Base-by-base conservation (phyloP, 306 rosid species). In the Amphicarpaea edgeworthii region DNA sequence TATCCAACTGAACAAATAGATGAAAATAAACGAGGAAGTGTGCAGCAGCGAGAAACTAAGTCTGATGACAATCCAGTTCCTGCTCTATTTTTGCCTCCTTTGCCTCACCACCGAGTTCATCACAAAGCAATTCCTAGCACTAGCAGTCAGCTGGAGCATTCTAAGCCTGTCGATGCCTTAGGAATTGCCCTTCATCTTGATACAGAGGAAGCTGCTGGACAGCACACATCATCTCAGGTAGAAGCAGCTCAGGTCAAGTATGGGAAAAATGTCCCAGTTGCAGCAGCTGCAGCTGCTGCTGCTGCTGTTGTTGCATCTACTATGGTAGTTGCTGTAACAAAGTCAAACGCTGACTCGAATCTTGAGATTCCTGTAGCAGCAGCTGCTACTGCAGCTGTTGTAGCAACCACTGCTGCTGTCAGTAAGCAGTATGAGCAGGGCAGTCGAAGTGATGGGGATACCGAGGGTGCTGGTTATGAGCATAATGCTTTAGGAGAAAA, bases 341-440 rank as follows among this genome's bases (percentile, higher is more conserved):
- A 90, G 88, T 87, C 98, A 77, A 84, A 82, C 54, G 73, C 76
- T 12, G 96, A 95, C 65, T 68, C 95, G 26, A 90, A 77, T 78
- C 67, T 92, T 37, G 92, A 95, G 85, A 82, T 95, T 82, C 99
- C 98, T 15, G 97, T 90, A 46, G 93, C 98, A 38, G 98, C 99
- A 69, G 99, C 99, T 81, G 99, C 97, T 63, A 95, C 98, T 30
- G 99, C 99, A 82, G 99, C 98, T 64, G 98, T 96, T 66, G 98
- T 90, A 64, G 99, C 97, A 76, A 95, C 99, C 57, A 90, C 99
- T 51, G 97, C 93, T 42, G 99, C 93, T 57, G 99, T 96, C 80
- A 86, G 66, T 77, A 92, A 89, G 86, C 93, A 91, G 83, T 89
- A 83, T 70, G 98, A 95, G 73, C 98, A 82, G 79, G 90, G 89